A percentile compares a stretch with the other conserved stretches of the same genome.
Evolutionary conservation across 2,329 filamentous ascomycete species (phyloP).

Genomic region (Trichoderma atroviride): DNA sequence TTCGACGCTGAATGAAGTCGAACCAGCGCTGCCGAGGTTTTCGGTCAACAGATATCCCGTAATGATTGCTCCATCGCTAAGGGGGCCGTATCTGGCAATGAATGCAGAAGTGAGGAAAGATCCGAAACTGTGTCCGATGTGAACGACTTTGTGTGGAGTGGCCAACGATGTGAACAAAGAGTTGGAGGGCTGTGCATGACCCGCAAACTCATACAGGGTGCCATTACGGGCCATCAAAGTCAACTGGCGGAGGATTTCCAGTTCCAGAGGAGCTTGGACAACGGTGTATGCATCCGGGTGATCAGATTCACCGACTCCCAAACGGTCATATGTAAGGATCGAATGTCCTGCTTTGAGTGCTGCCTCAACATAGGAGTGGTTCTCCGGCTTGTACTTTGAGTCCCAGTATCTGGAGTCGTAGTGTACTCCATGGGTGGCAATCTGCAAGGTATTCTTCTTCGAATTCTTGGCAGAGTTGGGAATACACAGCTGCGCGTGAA

Average conservation of each 20-base stretch:
- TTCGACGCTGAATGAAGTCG: conserved; percentile 20
- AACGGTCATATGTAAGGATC: conserved; percentile 13
- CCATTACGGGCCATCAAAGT: conserved; percentile 21
- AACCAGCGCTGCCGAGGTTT: conserved; percentile 3
- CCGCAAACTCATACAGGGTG: conserved; percentile 16
- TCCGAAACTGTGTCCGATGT: conserved; percentile 19
- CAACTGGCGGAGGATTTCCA: conserved; percentile 18
- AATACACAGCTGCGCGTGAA: conserved; percentile 12
- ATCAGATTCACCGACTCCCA: conserved; percentile 16
- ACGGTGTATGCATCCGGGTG: conserved; percentile 15
- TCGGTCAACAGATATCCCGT: conserved; percentile 3
- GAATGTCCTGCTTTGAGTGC: conserved; percentile 14
- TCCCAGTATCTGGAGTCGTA: conserved; percentile 24
- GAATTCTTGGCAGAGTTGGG: background rate
- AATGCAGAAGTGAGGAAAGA: conserved; percentile 20
- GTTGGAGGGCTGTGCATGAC: conserved; percentile 2
- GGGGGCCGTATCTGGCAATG: conserved; percentile 18
- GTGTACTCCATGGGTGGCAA: conserved; percentile 19
- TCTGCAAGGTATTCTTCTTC: conserved; percentile 9
- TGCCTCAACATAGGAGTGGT: conserved; percentile 20
- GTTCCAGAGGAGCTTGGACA: conserved; percentile 14
- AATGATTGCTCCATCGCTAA: conserved; percentile 10
- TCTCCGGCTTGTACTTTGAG: conserved; percentile 18
- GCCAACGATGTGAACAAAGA: background rate
- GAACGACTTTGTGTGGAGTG: conserved; percentile 8